These are phyloP conservation scores for Pyrus hybrid DNA, from an alignment of 331 rosid species.

Conservation along the genomic window DNA sequence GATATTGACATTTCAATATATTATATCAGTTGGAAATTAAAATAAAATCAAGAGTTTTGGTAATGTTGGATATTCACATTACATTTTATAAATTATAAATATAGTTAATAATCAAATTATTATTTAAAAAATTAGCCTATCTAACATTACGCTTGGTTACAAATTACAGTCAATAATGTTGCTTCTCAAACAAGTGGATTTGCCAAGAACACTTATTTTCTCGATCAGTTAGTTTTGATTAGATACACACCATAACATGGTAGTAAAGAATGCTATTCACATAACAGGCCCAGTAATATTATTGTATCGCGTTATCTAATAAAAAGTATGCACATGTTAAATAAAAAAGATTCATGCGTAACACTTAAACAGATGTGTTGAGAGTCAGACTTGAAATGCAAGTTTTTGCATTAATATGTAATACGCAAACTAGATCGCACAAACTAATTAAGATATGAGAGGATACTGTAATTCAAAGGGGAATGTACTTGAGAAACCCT, in stretches of 20 bases:
- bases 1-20: too few relatives aligned
- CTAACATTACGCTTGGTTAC: too few relatives aligned
- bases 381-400: neutral
- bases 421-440: neutral
- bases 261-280: too few relatives aligned
- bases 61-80: too few relatives aligned
- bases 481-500: neutral
- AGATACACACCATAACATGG: too few relatives aligned
- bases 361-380: fast-evolving
- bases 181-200: neutral
- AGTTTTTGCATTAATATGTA: fast-evolving
- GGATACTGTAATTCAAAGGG: neutral
- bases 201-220: neutral
- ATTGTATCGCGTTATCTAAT: too few relatives aligned
- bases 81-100: too few relatives aligned
- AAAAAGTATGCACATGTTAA: fast-evolving
- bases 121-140: too few relatives aligned
- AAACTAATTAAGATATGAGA: neutral
- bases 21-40: too few relatives aligned
- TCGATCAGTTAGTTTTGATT: too few relatives aligned
- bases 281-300: fast-evolving
- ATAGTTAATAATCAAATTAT: too few relatives aligned
- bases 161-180: neutral
- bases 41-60: neutral
- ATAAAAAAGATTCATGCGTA: fast-evolving